Evolutionary conservation across 805 yeast species (phyloP).

Genomic region (Wickerhamomyces pijperi): DNA sequence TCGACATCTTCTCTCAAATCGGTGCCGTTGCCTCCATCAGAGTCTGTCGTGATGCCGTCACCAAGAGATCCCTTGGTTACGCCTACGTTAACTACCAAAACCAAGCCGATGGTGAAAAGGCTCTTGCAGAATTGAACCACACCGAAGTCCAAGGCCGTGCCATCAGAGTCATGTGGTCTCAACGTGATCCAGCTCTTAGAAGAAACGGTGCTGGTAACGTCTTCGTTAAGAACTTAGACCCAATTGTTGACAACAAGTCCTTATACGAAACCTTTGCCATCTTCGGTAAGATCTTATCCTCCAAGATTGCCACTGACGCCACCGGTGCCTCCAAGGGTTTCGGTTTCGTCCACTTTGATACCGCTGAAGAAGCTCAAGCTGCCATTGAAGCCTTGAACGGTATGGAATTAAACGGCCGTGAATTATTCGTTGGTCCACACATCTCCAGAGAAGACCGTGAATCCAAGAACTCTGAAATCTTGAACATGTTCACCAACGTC

Average conservation of each 20-base stretch:
- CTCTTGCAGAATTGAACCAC: conserved; percentile 93
- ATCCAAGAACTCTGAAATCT: conserved; percentile 80
- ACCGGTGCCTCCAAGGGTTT: conserved; percentile 88
- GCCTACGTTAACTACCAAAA: conserved; percentile 96
- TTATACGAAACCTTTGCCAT: conserved; percentile 96
- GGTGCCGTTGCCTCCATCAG: conserved; percentile 96
- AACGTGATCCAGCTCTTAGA: conserved; percentile 94
- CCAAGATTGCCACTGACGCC: conserved; percentile 95
- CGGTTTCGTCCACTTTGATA: conserved; percentile 95
- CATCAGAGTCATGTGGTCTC: conserved; percentile 99
- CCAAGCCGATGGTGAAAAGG: conserved; percentile 82
- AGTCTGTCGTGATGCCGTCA: conserved; percentile 96
- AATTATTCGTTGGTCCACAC: conserved; percentile 93
- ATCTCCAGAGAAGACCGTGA: conserved; percentile 88
- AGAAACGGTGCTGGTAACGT: conserved; percentile 94
- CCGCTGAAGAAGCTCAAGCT: conserved; percentile 82
- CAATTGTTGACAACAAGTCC: conserved; percentile 97
- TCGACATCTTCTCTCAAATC: conserved; percentile 87
- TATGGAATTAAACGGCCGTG: conserved; percentile 92
- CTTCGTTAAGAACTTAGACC: conserved; percentile 96
- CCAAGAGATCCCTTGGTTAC: conserved; percentile 94
- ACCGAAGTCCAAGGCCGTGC: conserved; percentile 87
- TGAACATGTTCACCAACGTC: conserved; percentile 91
- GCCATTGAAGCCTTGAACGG: conserved; percentile 98
- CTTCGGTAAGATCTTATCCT: conserved; percentile 89